Percentiles rank a stretch among this genome's conserved stretches.
phyloP scores from a whole-genome alignment of 106 monocot genomes.

The Amphibolis antarctica region DNA sequence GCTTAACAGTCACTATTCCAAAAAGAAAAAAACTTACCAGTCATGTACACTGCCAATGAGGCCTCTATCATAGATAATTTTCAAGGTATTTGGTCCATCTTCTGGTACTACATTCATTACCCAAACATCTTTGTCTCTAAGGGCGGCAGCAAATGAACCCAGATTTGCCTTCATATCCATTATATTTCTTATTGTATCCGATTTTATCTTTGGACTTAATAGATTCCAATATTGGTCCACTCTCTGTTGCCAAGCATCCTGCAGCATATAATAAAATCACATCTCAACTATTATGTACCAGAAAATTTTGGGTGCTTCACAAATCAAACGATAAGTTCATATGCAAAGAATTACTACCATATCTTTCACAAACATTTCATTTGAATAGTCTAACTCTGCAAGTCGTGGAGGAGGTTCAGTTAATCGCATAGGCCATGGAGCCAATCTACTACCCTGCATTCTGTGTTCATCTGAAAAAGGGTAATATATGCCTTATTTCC shows the following conservation, averaged over 20 bases:
- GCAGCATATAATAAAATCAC: conserved; percentile 3
- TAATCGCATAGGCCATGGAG: conserved; percentile 77
- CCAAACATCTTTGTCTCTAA: conserved; percentile 77
- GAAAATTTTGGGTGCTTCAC: background rate
- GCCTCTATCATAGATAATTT: conserved; percentile 82
- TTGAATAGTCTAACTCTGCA: conserved; percentile 45
- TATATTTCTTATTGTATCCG: conserved; percentile 65
- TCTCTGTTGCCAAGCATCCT: conserved; percentile 70
- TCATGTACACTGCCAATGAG: conserved; percentile 75
- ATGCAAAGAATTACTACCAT: conserved; percentile 24
- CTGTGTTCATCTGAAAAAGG: conserved; percentile 49
- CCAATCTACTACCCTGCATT: conserved; percentile 63
- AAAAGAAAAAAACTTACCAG: conserved; percentile 38
- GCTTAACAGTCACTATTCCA: no score
- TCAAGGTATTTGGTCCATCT: conserved; percentile 67
- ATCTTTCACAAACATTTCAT: conserved; percentile 58
- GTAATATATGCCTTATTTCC: background rate
- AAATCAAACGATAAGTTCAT: background rate
- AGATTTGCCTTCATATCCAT: conserved; percentile 97
- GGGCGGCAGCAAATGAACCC: conserved; percentile 89
- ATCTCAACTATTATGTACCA: background rate
- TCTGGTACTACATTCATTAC: conserved; percentile 91
- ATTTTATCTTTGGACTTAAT: conserved; percentile 41
- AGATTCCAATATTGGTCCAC: conserved; percentile 64
- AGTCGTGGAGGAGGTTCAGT: conserved; percentile 68